Conservation (phyloP, 257 asterid genomes). For the Solanum lycopersicoides region DNA sequence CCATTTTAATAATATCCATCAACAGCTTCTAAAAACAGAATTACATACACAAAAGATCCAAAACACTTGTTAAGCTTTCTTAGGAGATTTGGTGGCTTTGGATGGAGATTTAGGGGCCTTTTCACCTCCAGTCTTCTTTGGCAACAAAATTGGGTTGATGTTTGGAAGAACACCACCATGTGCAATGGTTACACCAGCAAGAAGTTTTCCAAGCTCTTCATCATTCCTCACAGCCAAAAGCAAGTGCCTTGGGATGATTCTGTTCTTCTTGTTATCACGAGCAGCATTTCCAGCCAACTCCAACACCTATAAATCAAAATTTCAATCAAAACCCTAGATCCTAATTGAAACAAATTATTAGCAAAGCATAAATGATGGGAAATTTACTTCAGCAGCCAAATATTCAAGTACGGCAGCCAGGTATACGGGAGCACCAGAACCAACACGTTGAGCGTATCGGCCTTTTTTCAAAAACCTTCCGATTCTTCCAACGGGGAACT, state of each 20-base stretch:
- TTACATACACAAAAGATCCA: neutral
- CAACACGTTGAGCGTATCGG: conserved; percentile 25
- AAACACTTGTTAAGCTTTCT: neutral
- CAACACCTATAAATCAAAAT: conserved; percentile 1
- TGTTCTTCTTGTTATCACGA: conserved; percentile 11
- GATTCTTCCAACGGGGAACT: conserved; percentile 39
- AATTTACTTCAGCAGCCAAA: conserved; percentile 28
- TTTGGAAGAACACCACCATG: conserved; percentile 15
- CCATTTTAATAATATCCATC: neutral
- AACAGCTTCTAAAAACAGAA: neutral
- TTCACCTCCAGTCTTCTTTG: neutral
- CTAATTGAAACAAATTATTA: neutral
- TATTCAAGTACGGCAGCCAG: conserved; percentile 35
- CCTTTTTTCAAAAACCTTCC: conserved; percentile 35
- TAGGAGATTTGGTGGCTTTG: conserved; percentile 4
- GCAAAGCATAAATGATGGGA: neutral
- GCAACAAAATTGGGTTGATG: conserved; percentile 12
- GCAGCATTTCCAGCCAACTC: conserved; percentile 20
- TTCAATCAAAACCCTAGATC: neutral
- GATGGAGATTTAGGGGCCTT: conserved; percentile 3
- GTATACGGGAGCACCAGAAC: conserved; percentile 34
- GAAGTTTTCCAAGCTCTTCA: conserved; percentile 9
- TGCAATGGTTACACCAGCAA: conserved; percentile 14
- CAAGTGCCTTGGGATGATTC: conserved; percentile 8
- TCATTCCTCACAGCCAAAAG: conserved; percentile 14